phyloP scores from a whole-genome alignment of 257 asterid genomes.

The Coffea canephora region DNA sequence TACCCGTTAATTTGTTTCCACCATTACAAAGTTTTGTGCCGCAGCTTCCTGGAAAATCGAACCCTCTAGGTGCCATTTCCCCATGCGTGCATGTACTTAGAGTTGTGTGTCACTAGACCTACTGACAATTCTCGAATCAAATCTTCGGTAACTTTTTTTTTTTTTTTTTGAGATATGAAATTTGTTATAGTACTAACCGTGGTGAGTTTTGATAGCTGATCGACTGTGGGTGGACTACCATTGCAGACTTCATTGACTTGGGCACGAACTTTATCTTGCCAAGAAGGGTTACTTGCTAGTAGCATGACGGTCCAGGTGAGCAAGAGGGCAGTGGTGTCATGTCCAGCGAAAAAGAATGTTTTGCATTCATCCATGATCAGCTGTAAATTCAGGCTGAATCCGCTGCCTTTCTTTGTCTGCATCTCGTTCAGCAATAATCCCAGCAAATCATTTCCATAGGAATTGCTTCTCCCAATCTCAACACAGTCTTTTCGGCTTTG shows the following conservation, averaged over 20 bases:
- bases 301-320: constrained; percentile 96
- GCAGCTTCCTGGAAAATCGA: background rate
- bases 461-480: constrained; percentile 67
- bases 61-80: background rate
- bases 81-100: background rate
- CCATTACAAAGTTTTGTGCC: background rate
- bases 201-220: constrained; percentile 76
- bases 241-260: constrained; percentile 59
- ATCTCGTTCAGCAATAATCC: constrained; percentile 74
- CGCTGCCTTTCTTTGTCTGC: constrained; percentile 56
- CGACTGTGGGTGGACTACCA: constrained; percentile 45
- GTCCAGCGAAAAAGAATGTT: constrained; percentile 95
- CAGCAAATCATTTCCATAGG: constrained; percentile 73
- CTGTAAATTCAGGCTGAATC: constrained; percentile 63
- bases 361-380: constrained; percentile 94
- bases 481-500: constrained; percentile 70
- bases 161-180: background rate
- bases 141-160: background rate
- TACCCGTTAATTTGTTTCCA: background rate
- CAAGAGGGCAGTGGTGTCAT: constrained; percentile 82
- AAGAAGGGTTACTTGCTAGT: constrained; percentile 61
- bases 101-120: background rate
- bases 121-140: background rate
- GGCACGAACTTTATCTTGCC: constrained; percentile 75
- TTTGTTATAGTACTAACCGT: constrained; percentile 35